Percentiles rank a stretch among this genome's conserved stretches.
These are phyloP conservation scores for Botrytis fragariae DNA, from an alignment of 2,329 filamentous ascomycete species.

Conservation along the genomic window DNA sequence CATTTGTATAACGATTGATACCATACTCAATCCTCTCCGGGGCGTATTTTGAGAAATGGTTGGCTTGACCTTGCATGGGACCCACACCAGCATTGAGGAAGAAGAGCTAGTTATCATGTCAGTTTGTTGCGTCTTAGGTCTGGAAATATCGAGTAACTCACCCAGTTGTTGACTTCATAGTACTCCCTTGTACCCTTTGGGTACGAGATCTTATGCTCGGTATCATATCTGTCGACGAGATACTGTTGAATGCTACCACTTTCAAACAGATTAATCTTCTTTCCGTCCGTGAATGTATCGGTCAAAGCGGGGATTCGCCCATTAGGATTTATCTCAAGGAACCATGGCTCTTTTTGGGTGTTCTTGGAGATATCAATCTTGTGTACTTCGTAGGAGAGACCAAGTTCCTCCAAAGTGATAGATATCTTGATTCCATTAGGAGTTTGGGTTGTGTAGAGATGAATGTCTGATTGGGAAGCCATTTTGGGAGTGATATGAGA, in stretches of 20 bases:
- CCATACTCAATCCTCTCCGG: slow-evolving; percentile 81
- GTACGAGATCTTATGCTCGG: slow-evolving; percentile 78
- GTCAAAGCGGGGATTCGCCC: slow-evolving; percentile 86
- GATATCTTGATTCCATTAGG: slow-evolving; percentile 90
- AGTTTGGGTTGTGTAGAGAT: slow-evolving; percentile 64
- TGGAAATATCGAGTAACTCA: slow-evolving; percentile 35
- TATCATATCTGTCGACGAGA: slow-evolving; percentile 77
- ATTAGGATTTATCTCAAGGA: slow-evolving; percentile 88
- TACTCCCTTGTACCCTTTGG: slow-evolving; percentile 69
- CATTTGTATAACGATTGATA: slow-evolving; percentile 77
- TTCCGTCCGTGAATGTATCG: slow-evolving; percentile 72
- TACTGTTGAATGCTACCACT: slow-evolving; percentile 83
- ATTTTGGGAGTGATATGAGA: slow-evolving; percentile 41
- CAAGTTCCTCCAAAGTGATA: slow-evolving; percentile 82
- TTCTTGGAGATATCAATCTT: slow-evolving; percentile 71
- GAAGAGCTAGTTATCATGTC: slow-evolving; percentile 44
- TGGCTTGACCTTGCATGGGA: slow-evolving; percentile 81
- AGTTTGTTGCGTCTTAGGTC: not conserved
- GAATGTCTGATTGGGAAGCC: slow-evolving; percentile 40
- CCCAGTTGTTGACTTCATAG: slow-evolving; percentile 79
- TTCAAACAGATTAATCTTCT: slow-evolving; percentile 76
- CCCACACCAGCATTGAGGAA: slow-evolving; percentile 79
- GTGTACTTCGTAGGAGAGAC: slow-evolving; percentile 74
- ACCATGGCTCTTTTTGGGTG: slow-evolving; percentile 83
- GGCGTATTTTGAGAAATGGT: slow-evolving; percentile 81